Evolutionary conservation across 441 rosid genomes (phyloP), one percentile per base, ranked within the genome.

Genomic region (Brassica hybrid): DNA sequence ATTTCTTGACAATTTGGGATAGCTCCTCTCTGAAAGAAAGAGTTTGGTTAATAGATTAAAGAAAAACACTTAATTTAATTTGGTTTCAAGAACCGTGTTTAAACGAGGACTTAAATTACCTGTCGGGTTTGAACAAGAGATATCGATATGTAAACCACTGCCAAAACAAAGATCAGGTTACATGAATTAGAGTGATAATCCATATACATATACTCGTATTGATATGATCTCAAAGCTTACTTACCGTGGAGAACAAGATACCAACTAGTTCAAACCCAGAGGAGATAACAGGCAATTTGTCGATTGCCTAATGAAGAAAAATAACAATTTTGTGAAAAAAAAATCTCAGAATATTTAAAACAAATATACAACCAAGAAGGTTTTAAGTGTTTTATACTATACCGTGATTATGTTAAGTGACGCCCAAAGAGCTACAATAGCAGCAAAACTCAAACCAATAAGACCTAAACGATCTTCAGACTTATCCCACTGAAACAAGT

Each of bases 111-210:
- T 7, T 54, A 71, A 57, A 80, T 77, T 76, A 91, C 99, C 97
- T 84, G 34, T 88, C 86, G 12, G 99, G 99, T 81, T 90, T 90
- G 91, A 90, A 90, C 79, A 93, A 78, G 75, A 95, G 98, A 84
- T 90, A 95, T 61, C 97, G 94, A 76, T 95, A 93, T 62, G 83
- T 66, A 50, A 50, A 50, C 57, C 57, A 50, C 57, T 50, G 98
- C 62, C 41, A 78, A 8, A 54, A 50, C 60, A 69, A 59, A 7
- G 50, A 45, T 60, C 54, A 74, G 11, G 34, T 48, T 36, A 36
- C 12, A 7, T 27, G 14, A 18, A 14, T 52, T 32, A 11, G 18
- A 32, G 1, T 3, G 38, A 57, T 11, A 32, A 68, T 59, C 27
- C 30, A 36, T 36, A 38, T 50, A 21, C 50, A 36, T 34, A 36